A percentile compares a stretch with the other conserved stretches of the same genome.
Evolutionary conservation across 176 grass and related monocot genomes (phyloP).

Genomic region (Alopecurus myosuroides): DNA sequence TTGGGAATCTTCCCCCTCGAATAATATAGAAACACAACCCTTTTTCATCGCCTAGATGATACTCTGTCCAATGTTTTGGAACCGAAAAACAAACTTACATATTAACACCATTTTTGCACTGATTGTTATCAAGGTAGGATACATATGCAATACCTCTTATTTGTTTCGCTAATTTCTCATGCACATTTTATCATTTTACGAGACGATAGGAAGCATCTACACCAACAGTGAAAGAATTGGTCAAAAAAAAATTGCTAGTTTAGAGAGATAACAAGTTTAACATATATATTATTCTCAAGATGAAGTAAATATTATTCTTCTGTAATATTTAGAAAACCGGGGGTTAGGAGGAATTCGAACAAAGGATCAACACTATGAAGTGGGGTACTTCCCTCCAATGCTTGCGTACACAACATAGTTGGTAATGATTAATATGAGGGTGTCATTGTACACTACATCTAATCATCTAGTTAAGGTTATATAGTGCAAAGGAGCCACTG

Average conservation of each 20-base stretch:
- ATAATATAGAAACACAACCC: background rate
- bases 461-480: too few relatives aligned
- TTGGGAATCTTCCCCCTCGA: background rate
- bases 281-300: background rate
- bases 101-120: background rate
- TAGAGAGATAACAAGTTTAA: constrained; percentile 23
- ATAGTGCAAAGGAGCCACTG: too few relatives aligned
- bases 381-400: too few relatives aligned
- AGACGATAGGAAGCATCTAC: constrained; percentile 2
- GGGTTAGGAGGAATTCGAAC: too few relatives aligned
- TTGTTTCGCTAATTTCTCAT: background rate
- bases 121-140: background rate
- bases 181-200: background rate
- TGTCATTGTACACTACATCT: too few relatives aligned
- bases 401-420: too few relatives aligned
- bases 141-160: background rate
- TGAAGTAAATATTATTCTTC: background rate
- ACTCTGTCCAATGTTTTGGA: background rate
- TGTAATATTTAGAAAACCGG: too few relatives aligned
- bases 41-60: background rate
- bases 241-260: constrained; percentile 16
- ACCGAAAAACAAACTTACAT: background rate
- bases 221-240: constrained; percentile 31
- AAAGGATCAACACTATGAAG: too few relatives aligned
- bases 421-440: too few relatives aligned